Conservation (phyloP, 2,329 filamentous ascomycete species). For the Phialemonium atrogriseum region DNA sequence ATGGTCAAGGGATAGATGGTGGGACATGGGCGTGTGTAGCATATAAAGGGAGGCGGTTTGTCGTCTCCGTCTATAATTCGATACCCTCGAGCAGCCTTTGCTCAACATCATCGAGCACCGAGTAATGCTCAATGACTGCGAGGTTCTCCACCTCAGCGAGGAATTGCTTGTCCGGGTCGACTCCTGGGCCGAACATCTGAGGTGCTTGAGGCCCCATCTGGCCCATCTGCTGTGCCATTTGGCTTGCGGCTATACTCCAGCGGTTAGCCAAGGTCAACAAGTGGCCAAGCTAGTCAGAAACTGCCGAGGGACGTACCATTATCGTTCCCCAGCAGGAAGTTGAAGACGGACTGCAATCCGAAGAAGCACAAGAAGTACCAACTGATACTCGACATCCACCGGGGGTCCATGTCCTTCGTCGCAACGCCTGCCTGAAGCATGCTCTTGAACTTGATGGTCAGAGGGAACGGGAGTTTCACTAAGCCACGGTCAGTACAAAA, state of each 20-base stretch:
- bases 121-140: conserved; percentile 89
- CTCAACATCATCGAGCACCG: conserved; percentile 82
- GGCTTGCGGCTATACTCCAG: conserved; percentile 63
- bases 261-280: conserved; percentile 5
- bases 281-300: neutral
- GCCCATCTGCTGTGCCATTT: conserved; percentile 85
- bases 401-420: conserved; percentile 89
- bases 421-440: conserved; percentile 98
- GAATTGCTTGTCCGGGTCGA: conserved; percentile 95
- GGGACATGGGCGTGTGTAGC: conserved; percentile 3
- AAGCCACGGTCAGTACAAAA: conserved; percentile 9
- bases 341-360: conserved; percentile 92
- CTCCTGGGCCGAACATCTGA: conserved; percentile 80
- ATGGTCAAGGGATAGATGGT: neutral
- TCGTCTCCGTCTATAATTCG: conserved; percentile 25
- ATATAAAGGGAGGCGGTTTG: too few species aligned
- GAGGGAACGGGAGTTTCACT: conserved; percentile 95
- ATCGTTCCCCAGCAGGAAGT: conserved; percentile 90
- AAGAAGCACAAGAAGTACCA: conserved; percentile 99
- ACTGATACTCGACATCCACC: conserved; percentile 97
- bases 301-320: conserved; percentile 58
- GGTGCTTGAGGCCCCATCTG: conserved; percentile 65
- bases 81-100: conserved; percentile 62
- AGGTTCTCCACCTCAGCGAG: conserved; percentile 88
- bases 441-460: conserved; percentile 98